Evolutionary conservation across 495 filamentous ascomycete genomes (phyloP).

Genomic region (Hyaloscypha variabilis): DNA sequence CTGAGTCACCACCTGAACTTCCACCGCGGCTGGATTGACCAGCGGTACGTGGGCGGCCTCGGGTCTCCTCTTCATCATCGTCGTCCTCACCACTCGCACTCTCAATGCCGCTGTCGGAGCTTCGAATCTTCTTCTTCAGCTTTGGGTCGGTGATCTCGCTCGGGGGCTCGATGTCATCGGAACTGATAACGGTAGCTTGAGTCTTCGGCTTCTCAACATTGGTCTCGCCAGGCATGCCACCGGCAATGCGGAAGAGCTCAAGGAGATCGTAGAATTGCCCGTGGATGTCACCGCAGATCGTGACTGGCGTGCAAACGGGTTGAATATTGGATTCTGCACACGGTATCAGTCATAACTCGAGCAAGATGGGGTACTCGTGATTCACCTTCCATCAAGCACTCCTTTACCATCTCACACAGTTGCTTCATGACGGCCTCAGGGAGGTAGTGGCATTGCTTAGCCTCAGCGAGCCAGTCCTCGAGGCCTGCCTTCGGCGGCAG

Average conservation of each 20-base stretch:
- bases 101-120: slow-evolving; percentile 44
- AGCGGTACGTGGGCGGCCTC: slow-evolving; percentile 46
- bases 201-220: slow-evolving; percentile 61
- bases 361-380: slow-evolving; percentile 18
- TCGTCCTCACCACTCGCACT: slow-evolving; percentile 47
- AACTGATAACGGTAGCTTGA: slow-evolving; percentile 63
- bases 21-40: slow-evolving; percentile 37
- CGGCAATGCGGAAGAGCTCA: slow-evolving; percentile 94
- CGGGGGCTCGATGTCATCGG: slow-evolving; percentile 86
- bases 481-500: slow-evolving; percentile 78
- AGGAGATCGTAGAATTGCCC: slow-evolving; percentile 98
- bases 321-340: slow-evolving; percentile 92
- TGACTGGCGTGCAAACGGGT: slow-evolving; percentile 94
- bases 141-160: slow-evolving; percentile 84
- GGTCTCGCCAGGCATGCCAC: slow-evolving; percentile 87
- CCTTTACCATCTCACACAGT: slow-evolving; percentile 97
- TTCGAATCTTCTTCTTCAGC: slow-evolving; percentile 76
- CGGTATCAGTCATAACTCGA: slow-evolving; percentile 1
- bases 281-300: slow-evolving; percentile 97
- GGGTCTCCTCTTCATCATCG: slow-evolving; percentile 53
- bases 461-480: slow-evolving; percentile 95
- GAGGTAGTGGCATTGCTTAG: slow-evolving; percentile 95
- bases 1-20: slow-evolving; percentile 41
- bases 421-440: slow-evolving; percentile 97
- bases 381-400: slow-evolving; percentile 93